These are phyloP conservation scores for Aspergillus hancockii DNA, from an alignment of 495 filamentous ascomycete species.

Conservation along the genomic window DNA sequence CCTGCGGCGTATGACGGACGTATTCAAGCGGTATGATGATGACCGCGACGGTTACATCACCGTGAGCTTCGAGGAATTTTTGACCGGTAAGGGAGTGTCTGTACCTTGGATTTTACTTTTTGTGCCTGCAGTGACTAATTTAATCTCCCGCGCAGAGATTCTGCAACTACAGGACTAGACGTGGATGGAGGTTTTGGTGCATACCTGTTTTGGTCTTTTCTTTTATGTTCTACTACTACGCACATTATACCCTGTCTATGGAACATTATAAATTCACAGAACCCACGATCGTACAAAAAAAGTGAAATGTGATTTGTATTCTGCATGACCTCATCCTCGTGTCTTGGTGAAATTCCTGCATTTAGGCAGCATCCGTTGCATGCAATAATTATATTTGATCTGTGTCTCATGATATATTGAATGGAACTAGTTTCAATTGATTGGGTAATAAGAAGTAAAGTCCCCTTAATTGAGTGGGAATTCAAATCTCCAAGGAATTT, in stretches of 20 bases:
- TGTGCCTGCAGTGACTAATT: neutral
- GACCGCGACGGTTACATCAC: constrained; percentile 93
- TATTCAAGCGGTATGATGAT: constrained; percentile 98
- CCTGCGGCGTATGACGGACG: constrained; percentile 97
- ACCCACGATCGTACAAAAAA: neutral
- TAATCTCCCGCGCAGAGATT: constrained; percentile 31
- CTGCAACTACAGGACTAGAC: constrained; percentile 44
- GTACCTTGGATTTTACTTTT: neutral
- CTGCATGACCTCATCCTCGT: neutral
- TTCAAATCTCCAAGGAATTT: too few species aligned
- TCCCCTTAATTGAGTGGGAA: too few species aligned
- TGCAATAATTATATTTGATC: too few species aligned
- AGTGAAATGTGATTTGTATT: neutral
- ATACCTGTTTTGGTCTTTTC: neutral
- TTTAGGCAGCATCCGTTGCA: neutral
- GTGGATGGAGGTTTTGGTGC: neutral
- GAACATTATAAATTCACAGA: neutral
- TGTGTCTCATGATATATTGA: too few species aligned
- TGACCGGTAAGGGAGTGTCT: constrained; percentile 54
- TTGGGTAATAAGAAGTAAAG: too few species aligned
- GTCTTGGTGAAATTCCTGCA: neutral
- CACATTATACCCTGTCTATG: constrained; percentile 19
- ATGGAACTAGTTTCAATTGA: too few species aligned
- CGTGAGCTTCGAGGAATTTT: constrained; percentile 78
- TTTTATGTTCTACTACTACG: neutral